Evolutionary conservation across 306 rosid species (phyloP), one percentile per base, ranked within the genome.

Genomic region (Prinsepia uniflora): DNA sequence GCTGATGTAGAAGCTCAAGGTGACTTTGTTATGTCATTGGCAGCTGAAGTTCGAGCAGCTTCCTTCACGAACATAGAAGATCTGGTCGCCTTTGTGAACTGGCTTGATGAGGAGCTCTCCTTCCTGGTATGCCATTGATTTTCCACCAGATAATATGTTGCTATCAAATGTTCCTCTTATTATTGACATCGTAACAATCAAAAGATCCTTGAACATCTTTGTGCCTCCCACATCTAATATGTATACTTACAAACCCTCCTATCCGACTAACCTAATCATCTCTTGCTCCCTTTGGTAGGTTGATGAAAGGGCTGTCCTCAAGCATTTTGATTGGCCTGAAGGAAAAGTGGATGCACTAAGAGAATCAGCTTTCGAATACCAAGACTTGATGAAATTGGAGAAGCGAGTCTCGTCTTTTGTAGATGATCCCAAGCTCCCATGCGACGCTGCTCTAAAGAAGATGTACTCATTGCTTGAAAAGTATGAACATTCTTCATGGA

Each of bases 251-350:
- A 34, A 30, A 45, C 40, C 57, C 15, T 45, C 47, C 19, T 34
- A 24, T 7, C 54, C 24, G 49, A 62, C 53, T 34, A 43, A 50
- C 40, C 12, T 20, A 56, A 30, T 54, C 75, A 75, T 57, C 72
- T 55, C 67, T 61, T 66, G 45, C 75, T 80, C 62, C 45, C 22
- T 64, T 63, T 70, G 68, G 45, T 70, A 94, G 99, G 97, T 91
- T 73, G 99, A 95, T 72, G 97, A 95, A 75, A 82, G 99, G 83
- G 99, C 99, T 8, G 99, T 95, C 48, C 92, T 95, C 69, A 95
- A 95, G 86, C 99, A 95, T 87, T 95, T 95, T 42, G 99, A 95
- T 79, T 95, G 99, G 99, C 99, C 99, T 40, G 99, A 95, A 81
- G 99, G 99, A 76, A 95, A 95, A 82, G 96, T 96, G 36, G 99